Base-by-base conservation (phyloP, 2,329 filamentous ascomycete species). In the Sordariomycetes sp. region DNA sequence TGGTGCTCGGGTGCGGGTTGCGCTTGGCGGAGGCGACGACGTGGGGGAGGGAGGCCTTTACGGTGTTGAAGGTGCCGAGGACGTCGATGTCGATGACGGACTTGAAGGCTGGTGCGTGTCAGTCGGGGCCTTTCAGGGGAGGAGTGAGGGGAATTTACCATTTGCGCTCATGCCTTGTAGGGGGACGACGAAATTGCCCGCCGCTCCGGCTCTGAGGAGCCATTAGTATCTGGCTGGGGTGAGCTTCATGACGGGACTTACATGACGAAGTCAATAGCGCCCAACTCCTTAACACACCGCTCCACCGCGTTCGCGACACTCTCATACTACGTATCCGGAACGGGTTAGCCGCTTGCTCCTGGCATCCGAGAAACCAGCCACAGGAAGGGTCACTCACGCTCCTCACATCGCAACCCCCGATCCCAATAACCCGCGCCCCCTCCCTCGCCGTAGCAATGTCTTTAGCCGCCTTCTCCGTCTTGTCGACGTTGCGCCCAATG, bases 31-130 rank as follows among this genome's bases (percentile, higher is more conserved):
- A 95, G 64, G 82, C 78, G 13, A 90, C 72, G 2, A 99, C 80
- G 65, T 95, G 80, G 0, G 90, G 89, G 36, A 96, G 74, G 1
- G 90, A 94, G 3, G 92, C 90, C 73, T 97, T 97, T 66, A 96
- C 78, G 2, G 90, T 96, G 74, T 97, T 95, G 74, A 88, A 99
- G 17, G 89, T 95, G 35, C 94, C 94, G 39, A 97, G 71, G 2
- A 96, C 86, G 68, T 97, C 94, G 66, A 99, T 99, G 60, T 97
- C 94, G 65, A 97, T 92, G 62, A 99, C 94, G 0, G 89, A 79
- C 70, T 91, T 95, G 82, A 99, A 95, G 3, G 89, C 94, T 62
- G 45, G 32, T 2, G 25, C 7, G 32, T 17, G 7, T 39, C 17
- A 36, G 20, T 17, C 24, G 55, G 39, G 42, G 35, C 35, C 12